phyloP scores from a whole-genome alignment of 208 protist genomes.

The Trypanosoma vivax region DNA sequence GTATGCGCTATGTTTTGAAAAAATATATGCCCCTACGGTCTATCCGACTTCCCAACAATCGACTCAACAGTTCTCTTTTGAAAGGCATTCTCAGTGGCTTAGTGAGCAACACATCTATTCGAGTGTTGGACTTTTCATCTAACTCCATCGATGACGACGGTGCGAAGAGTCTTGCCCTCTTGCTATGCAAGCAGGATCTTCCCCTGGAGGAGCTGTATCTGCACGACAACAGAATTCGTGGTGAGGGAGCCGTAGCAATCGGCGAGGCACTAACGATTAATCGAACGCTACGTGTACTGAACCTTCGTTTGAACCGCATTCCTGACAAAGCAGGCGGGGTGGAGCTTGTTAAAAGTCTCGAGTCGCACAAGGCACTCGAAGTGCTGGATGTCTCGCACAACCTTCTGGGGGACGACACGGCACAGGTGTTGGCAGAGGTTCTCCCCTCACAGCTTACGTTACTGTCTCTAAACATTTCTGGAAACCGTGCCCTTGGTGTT shows the following conservation, averaged over 20 bases:
- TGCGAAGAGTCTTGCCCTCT: constrained; percentile 44
- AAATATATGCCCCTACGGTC: constrained; percentile 37
- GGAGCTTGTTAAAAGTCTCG: constrained; percentile 41
- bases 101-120: constrained; percentile 50
- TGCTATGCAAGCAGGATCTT: constrained; percentile 56
- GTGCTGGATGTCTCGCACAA: constrained; percentile 76
- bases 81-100: constrained; percentile 57
- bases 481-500: constrained; percentile 46
- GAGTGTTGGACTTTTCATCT: constrained; percentile 75
- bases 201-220: constrained; percentile 76
- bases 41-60: constrained; percentile 68
- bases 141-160: constrained; percentile 74
- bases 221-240: constrained; percentile 64
- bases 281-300: constrained; percentile 59
- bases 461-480: constrained; percentile 51
- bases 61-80: constrained; percentile 38
- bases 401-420: constrained; percentile 38
- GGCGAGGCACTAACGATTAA: constrained; percentile 69
- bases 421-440: constrained; percentile 38
- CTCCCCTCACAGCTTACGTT: constrained; percentile 42
- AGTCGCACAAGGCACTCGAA: constrained; percentile 38
- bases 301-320: constrained; percentile 78
- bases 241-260: constrained; percentile 49
- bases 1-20: constrained; percentile 44
- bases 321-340: constrained; percentile 54